Evolutionary conservation across 441 rosid genomes (phyloP), one percentile per base, ranked within the genome.

Genomic region (Corymbia citriodora): DNA sequence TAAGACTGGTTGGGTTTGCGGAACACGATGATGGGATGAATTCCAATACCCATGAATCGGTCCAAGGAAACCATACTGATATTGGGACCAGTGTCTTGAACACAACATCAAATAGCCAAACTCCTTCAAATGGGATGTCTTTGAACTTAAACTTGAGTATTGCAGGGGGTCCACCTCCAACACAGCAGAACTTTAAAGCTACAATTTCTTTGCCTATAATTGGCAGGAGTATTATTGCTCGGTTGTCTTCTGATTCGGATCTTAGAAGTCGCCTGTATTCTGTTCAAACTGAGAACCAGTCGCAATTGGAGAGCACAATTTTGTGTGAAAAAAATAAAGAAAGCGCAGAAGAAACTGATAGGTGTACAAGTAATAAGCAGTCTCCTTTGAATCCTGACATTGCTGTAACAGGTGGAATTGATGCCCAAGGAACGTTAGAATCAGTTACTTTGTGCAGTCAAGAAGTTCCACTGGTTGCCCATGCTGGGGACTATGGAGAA

Each of bases 101-200:
- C 90, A 70, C 90, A 87, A 90, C 92, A 65, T 90, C 94, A 61
- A 94, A 88, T 63, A 87, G 68, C 40, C 65, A 89, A 68, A 68
- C 93, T 53, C 91, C 92, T 74, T 87, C 90, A 70, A 83, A 89
- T 65, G 93, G 89, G 81, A 90, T 36, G 27, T 91, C 90, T 31
- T 93, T 97, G 81, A 92, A 90, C 92, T 92, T 94, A 89, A 95
- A 93, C 70, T 93, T 96, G 82, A 96, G 97, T 57, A 97, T 98
- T 93, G 99, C 99, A n/a, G 99, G 99, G 87, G 99, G 99, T 91
- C 99, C 98, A 19, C 98, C 96, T 70, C 97, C 99, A 36, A 95
- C 98, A 85, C 94, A 92, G 89, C 99, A 96, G 91, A 97, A 95
- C 93, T 97, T 97, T 92, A 98, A 96, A 94, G 99, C 99, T 87